These are phyloP conservation scores for Rhodamnia rubescens DNA, from an alignment of 345 rosid genomes.

Conservation along the genomic window DNA sequence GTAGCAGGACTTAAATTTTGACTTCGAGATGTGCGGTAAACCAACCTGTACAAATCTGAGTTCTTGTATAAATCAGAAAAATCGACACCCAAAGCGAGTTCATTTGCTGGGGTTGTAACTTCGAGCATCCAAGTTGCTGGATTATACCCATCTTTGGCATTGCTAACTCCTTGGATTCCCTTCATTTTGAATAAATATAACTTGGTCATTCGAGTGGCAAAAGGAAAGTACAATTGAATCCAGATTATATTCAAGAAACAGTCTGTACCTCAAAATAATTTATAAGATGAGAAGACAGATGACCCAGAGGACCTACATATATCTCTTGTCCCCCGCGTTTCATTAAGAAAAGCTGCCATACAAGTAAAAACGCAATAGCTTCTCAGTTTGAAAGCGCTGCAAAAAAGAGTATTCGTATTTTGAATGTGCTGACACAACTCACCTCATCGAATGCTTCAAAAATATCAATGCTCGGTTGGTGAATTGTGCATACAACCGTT, in stretches of 20 bases:
- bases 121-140: constrained; percentile 71
- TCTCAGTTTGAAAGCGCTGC: neutral
- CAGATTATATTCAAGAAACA: too few species aligned
- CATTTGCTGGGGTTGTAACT: constrained; percentile 25
- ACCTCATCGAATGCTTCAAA: constrained; percentile 96
- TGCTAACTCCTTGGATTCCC: constrained; percentile 25
- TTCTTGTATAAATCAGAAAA: constrained; percentile 24
- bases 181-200: neutral
- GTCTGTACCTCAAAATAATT: constrained; percentile 32
- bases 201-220: neutral
- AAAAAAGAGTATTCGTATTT: neutral
- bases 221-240: too few species aligned
- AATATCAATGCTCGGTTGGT: constrained; percentile 88
- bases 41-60: constrained; percentile 27
- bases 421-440: neutral
- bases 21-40: neutral
- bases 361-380: neutral
- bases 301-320: constrained; percentile 41
- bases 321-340: constrained; percentile 43
- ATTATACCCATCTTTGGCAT: constrained; percentile 35
- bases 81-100: constrained; percentile 20
- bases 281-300: constrained; percentile 19
- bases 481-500: constrained; percentile 91
- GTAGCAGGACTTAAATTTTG: neutral
- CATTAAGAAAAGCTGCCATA: constrained; percentile 29